Percentiles rank a stretch among this genome's conserved stretches.
Evolutionary conservation across 225 moss, liverwort and hornwort species (phyloP).

Genomic region (Pleurozium schreberi): DNA sequence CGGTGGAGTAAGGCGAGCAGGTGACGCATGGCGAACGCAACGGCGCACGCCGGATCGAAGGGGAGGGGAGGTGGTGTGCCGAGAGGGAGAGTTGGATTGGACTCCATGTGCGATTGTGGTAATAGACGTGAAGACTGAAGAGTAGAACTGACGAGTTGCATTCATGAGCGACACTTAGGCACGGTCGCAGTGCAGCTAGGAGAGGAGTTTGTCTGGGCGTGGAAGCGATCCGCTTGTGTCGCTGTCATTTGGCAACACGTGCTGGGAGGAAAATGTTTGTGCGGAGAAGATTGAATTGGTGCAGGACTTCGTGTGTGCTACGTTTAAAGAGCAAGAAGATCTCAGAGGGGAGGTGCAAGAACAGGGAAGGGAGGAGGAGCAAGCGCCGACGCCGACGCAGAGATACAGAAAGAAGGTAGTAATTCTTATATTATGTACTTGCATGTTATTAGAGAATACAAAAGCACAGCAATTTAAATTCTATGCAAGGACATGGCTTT

Average conservation of each 20-base stretch:
- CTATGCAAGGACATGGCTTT: background rate
- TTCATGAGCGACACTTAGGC: background rate
- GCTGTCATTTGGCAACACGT: background rate
- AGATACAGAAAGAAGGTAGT: background rate
- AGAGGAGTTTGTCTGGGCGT: background rate
- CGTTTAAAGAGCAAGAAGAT: background rate
- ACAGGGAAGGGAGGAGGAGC: background rate
- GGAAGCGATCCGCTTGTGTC: background rate
- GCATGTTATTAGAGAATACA: background rate
- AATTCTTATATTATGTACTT: background rate
- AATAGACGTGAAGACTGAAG: too few relatives aligned
- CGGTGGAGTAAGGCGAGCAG: constrained; percentile 10
- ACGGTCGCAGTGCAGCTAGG: background rate
- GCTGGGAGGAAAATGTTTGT: constrained; percentile 12
- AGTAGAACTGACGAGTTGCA: constrained; percentile 23
- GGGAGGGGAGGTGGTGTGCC: background rate
- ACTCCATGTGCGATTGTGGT: background rate
- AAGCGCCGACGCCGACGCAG: constrained; percentile 9
- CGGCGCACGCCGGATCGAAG: background rate
- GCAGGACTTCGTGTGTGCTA: background rate
- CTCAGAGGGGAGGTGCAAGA: background rate
- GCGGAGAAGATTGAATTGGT: background rate
- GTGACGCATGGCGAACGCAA: constrained; percentile 11
- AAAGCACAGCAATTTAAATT: background rate
- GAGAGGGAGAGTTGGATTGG: background rate